Evolutionary conservation across 1,139 yeast species (phyloP).

Genomic region (Candida tetrigidarum): DNA sequence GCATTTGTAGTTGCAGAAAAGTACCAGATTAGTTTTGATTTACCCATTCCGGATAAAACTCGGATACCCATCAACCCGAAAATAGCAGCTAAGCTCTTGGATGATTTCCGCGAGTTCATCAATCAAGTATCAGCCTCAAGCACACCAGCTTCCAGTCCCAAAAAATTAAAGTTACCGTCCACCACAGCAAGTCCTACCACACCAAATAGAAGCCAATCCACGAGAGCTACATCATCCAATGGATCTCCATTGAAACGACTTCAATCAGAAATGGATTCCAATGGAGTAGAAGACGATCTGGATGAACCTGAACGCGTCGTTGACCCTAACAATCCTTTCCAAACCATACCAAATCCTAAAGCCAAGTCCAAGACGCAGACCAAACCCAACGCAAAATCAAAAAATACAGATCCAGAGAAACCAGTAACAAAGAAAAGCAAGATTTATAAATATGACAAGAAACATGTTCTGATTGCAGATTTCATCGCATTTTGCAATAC

Average conservation of each 20-base stretch:
- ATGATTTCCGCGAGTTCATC: slow-evolving; percentile 45
- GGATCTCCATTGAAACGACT: slow-evolving; percentile 19
- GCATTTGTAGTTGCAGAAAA: slow-evolving; percentile 63
- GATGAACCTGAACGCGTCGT: slow-evolving; percentile 12
- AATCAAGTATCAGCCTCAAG: slow-evolving; percentile 34
- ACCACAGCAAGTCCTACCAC: slow-evolving; percentile 15
- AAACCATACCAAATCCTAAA: slow-evolving; percentile 16
- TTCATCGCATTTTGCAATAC: slow-evolving; percentile 63
- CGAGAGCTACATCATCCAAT: slow-evolving; percentile 1
- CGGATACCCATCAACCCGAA: slow-evolving; percentile 65
- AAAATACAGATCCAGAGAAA: neutral
- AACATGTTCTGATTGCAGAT: slow-evolving; percentile 46
- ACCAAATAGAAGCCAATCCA: slow-evolving; percentile 11
- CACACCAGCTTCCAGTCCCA: slow-evolving; percentile 32
- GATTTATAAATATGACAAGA: slow-evolving; percentile 28
- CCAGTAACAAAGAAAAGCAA: slow-evolving; percentile 6
- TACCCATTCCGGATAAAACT: slow-evolving; percentile 51
- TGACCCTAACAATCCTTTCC: slow-evolving; percentile 39
- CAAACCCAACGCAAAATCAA: neutral
- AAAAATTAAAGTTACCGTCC: slow-evolving; percentile 11
- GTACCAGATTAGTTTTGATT: slow-evolving; percentile 41
- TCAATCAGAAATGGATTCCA: slow-evolving; percentile 5
- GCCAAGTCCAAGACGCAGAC: neutral
- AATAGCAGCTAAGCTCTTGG: slow-evolving; percentile 40
- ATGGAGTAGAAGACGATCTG: neutral